phyloP scores from a whole-genome alignment of 1,139 yeast species.

The Geotrichum cucujoidarum region DNA sequence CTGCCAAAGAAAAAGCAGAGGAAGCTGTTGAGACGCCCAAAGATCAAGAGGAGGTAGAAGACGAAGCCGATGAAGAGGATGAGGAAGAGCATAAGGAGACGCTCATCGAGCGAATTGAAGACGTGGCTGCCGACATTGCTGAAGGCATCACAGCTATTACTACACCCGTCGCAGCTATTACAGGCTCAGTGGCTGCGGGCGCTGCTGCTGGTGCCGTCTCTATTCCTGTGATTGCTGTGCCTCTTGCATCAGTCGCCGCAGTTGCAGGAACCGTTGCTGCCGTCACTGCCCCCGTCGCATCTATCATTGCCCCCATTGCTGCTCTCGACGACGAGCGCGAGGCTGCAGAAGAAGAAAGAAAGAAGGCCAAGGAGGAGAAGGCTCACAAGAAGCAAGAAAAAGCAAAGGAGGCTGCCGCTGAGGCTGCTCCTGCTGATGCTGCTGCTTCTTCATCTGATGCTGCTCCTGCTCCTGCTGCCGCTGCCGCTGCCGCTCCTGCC shows the following conservation, averaged over 20 bases:
- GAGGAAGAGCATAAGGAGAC: slow-evolving; percentile 4
- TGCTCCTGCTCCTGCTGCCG: slow-evolving; percentile 5
- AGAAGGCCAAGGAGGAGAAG: background rate
- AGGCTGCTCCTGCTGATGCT: background rate
- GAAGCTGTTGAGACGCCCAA: background rate
- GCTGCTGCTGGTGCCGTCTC: slow-evolving; percentile 17
- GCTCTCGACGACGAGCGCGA: slow-evolving; percentile 18
- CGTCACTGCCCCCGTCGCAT: slow-evolving; percentile 17
- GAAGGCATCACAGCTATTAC: slow-evolving; percentile 14
- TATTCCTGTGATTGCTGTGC: slow-evolving; percentile 15
- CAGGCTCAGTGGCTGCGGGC: slow-evolving; percentile 18
- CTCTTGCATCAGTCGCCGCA: slow-evolving; percentile 15
- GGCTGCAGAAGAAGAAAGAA: slow-evolving; percentile 5
- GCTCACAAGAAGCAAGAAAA: background rate
- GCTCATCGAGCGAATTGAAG: slow-evolving; percentile 15
- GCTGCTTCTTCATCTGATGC: slow-evolving; percentile 4
- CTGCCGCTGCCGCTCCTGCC: background rate
- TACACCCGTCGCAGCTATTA: slow-evolving; percentile 18
- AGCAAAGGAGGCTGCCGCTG: background rate
- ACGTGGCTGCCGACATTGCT: slow-evolving; percentile 16
- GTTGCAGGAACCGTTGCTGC: slow-evolving; percentile 16
- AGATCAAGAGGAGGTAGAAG: background rate
- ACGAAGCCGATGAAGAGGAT: background rate
- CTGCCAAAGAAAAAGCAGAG: slow-evolving; percentile 22
- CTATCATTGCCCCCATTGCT: slow-evolving; percentile 19